These are phyloP conservation scores for Metschnikowia kunwiensis DNA, from an alignment of 805 yeast species.

Conservation along the genomic window DNA sequence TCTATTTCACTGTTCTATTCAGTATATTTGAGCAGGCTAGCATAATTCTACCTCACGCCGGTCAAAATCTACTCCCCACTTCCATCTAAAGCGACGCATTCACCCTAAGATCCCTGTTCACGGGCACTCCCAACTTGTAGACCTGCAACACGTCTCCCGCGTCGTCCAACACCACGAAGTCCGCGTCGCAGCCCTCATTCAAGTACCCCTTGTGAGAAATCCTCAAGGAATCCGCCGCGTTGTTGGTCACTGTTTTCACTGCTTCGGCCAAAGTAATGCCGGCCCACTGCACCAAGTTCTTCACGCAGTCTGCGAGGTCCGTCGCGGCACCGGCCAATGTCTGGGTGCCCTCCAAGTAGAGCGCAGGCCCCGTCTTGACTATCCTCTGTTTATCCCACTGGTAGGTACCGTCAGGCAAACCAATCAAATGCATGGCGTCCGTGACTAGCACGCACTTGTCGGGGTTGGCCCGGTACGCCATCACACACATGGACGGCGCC, in stretches of 20 bases:
- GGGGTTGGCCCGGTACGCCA: slow-evolving; percentile 51
- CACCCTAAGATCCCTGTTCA: slow-evolving; percentile 3
- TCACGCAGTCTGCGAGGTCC: slow-evolving; percentile 47
- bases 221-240: slow-evolving; percentile 50
- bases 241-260: slow-evolving; percentile 53
- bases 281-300: slow-evolving; percentile 51
- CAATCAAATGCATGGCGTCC: slow-evolving; percentile 57
- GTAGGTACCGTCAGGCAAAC: slow-evolving; percentile 55
- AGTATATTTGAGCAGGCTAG: too few species aligned
- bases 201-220: slow-evolving; percentile 48
- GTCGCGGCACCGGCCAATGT: slow-evolving; percentile 66
- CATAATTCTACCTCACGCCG: too few species aligned
- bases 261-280: slow-evolving; percentile 48
- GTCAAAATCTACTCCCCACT: background rate
- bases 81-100: slow-evolving; percentile 9
- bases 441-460: slow-evolving; percentile 55
- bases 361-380: slow-evolving; percentile 45
- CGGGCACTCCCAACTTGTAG: slow-evolving; percentile 45
- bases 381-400: slow-evolving; percentile 49
- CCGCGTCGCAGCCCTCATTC: slow-evolving; percentile 54
- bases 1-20: background rate
- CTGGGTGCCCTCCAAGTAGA: slow-evolving; percentile 50
- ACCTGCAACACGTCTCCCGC: slow-evolving; percentile 45
- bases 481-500: slow-evolving; percentile 48
- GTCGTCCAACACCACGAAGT: slow-evolving; percentile 45